Base-by-base conservation (phyloP, 768 basidiomycete genomes). In the Sarcomyxa edulis region DNA sequence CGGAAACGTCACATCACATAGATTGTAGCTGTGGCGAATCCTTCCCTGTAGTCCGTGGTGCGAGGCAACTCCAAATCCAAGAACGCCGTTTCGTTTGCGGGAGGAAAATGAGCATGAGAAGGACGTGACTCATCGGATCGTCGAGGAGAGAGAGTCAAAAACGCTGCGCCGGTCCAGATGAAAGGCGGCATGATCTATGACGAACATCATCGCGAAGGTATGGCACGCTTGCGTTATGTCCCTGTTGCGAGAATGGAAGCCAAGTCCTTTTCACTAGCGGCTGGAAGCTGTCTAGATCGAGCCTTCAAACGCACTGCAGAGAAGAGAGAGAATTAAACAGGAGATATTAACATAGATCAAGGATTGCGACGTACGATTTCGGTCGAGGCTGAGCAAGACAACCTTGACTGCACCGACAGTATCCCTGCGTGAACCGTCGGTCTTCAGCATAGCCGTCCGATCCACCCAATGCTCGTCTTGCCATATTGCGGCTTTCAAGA, bases 391-490 rank as follows among this genome's bases (percentile, higher is more conserved):
- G 23, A 97, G 69, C 35, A 99, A 62, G 1, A 95, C 81, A 40
- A 96, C 94, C 61, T 92, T 93, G 35, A 81, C 76, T 15, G 78
- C 74, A 45, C 57, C 60, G 19, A 61, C 54, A 14, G 60, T 62
- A 16, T 74, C 70, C 32, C 53, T 59, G n/a, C 59, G 45, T 11
- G 53, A 47, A 18, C 53, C 57, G 6, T 52, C 48, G 12, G 60
- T 58, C 43, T 74, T 74, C 35, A 97, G 71, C 56, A 95, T 64
- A 3, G 66, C 68, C 0, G 89, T 82, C 12, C 92, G 80, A 63
- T 95, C 89, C 23, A 82, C 66, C 81, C 92, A 97, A 54, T 97
- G 91, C 23, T 91, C 85, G 38, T 85, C 75, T 53, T 97, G 95
- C 88, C 92, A 97, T 35, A 87, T 73, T 12, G 90, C 93, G 24